Base-by-base conservation (phyloP, 116 monocot species). In the Cymodocea nodosa region DNA sequence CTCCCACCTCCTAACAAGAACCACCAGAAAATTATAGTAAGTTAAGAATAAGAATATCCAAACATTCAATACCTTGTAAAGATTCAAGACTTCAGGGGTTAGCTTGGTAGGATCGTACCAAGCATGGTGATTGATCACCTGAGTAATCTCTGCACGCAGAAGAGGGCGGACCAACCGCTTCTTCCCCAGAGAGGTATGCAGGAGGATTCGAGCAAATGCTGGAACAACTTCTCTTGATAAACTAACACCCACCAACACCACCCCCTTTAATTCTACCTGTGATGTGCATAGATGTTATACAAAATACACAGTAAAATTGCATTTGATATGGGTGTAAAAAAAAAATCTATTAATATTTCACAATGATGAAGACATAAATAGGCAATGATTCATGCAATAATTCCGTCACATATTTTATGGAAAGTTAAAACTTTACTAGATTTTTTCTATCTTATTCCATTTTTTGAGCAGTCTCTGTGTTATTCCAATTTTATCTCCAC, bases 101-200 rank as follows among this genome's bases (percentile, higher is more conserved):
- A 94, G 71, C 81, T 94, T 94, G 15, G 80, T 79, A 50, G 84
- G 17, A 72, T 89, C 84, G 67, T 82, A 89, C 94, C 94, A 94
- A 71, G 94, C 94, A 18, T 77, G 89, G 8, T 84, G 82, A 24
- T 87, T 94, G 20, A 94, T 84, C 7, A 94, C 94, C 75, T 94
- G 89, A 66, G 87, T 89, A 58, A 94, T 89, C 69, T 94, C 94
- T 64, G 94, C 77, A 61, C 94, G 94, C 9, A 89, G 58, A 15
- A 94, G 69, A 74, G 89, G 94, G 6, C 87, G 86, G 40, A 94
- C 87, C 94, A 94, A 81, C 71, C 84, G 89, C 67, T 94, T 94
- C 74, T 89, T 94, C 23, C 89, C 84, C 56, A 94, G 52, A 36
- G 94, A 82, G 8, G 94, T 89, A 74, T 94, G 89, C 65, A 94